phyloP scores from a whole-genome alignment of 2,329 filamentous ascomycete genomes.

The Myriosclerotinia scirpicola region DNA sequence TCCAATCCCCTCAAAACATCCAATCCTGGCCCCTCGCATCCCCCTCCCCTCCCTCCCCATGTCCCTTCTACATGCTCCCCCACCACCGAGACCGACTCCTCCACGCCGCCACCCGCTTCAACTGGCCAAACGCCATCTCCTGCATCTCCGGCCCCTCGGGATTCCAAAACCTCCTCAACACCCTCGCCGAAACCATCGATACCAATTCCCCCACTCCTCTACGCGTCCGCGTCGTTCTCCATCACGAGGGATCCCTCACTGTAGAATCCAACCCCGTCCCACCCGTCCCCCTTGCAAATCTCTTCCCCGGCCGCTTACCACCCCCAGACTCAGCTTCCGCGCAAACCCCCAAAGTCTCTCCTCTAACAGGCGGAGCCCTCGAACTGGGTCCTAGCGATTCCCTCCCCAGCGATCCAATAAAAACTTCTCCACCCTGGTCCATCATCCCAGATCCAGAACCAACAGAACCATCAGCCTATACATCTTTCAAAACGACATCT shows the following conservation, averaged over 20 bases:
- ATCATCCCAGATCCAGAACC: constrained; percentile 41
- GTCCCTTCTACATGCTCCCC: constrained; percentile 75
- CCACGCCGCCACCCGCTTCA: constrained; percentile 58
- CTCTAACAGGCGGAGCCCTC: constrained; percentile 37
- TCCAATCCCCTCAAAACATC: constrained; percentile 36
- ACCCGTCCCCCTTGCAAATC: constrained; percentile 48
- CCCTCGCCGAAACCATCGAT: constrained; percentile 41
- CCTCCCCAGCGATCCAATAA: constrained; percentile 34
- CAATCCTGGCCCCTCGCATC: constrained; percentile 47
- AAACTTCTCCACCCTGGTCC: constrained; percentile 18
- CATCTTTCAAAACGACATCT: constrained; percentile 73
- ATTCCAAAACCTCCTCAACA: constrained; percentile 46
- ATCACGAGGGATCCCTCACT: constrained; percentile 48
- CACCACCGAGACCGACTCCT: constrained; percentile 78
- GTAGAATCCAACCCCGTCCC: constrained; percentile 45
- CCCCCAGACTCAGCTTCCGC: constrained; percentile 42
- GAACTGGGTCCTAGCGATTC: constrained; percentile 31
- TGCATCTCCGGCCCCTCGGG: constrained; percentile 49
- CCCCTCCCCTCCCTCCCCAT: constrained; percentile 43
- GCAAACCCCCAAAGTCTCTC: constrained; percentile 31
- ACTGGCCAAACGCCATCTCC: constrained; percentile 51
- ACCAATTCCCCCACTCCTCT: constrained; percentile 42
- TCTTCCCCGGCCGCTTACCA: constrained; percentile 59
- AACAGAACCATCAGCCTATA: constrained; percentile 66
- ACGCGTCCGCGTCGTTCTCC: constrained; percentile 57